These are phyloP conservation scores for Saccharomycodes ludwigii DNA, from an alignment of 805 yeast species.

Conservation along the genomic window DNA sequence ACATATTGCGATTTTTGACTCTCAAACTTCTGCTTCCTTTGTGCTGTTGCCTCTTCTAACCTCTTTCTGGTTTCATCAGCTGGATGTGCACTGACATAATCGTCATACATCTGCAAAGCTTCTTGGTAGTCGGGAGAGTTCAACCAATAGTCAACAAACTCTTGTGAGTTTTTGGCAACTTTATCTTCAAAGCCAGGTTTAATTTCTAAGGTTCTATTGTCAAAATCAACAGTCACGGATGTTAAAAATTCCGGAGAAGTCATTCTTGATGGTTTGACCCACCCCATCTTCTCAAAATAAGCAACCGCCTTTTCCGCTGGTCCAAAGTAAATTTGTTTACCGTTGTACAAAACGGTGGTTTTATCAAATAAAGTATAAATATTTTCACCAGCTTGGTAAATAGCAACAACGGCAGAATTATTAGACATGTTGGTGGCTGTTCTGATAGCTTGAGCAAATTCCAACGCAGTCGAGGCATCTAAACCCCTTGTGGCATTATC, in stretches of 20 bases:
- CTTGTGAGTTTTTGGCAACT: conserved; percentile 44
- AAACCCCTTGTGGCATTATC: conserved; percentile 64
- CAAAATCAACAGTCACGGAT: conserved; percentile 49
- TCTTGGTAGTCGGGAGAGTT: conserved; percentile 40
- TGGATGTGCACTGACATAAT: conserved; percentile 29
- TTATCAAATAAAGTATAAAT: conserved; percentile 50
- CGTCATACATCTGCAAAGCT: conserved; percentile 27
- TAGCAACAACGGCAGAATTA: conserved; percentile 49
- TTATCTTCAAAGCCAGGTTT: conserved; percentile 35
- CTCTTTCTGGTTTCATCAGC: conserved; percentile 28
- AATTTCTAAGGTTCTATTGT: conserved; percentile 36
- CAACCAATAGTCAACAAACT: conserved; percentile 50
- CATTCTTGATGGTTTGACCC: conserved; percentile 47
- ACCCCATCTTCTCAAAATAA: conserved; percentile 50
- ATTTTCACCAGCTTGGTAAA: conserved; percentile 58
- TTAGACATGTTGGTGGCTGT: conserved; percentile 44
- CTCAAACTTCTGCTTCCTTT: conserved; percentile 30
- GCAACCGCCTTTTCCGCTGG: conserved; percentile 38
- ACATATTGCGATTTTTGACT: conserved; percentile 29
- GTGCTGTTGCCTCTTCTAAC: conserved; percentile 29
- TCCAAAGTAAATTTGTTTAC: conserved; percentile 52
- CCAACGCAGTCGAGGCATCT: conserved; percentile 60
- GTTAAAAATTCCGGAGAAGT: conserved; percentile 60
- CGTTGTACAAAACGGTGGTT: conserved; percentile 46
- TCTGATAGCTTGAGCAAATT: conserved; percentile 47